Conservation (phyloP, 2,329 filamentous ascomycete species). For the Claviceps spartinae region DNA sequence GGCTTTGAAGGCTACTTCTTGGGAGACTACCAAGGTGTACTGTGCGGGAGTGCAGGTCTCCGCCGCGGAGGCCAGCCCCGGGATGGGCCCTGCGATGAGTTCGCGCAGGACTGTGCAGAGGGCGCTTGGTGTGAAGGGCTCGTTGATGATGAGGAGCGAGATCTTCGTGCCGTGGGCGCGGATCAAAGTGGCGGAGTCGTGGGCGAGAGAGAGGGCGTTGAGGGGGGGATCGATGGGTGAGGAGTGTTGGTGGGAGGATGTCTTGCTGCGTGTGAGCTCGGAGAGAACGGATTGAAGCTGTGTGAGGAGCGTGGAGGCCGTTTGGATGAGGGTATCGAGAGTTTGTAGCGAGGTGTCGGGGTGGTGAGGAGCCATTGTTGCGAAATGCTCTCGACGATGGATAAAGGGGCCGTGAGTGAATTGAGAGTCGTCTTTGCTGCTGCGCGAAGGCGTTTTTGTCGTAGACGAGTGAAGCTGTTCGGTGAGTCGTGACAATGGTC, state of each 20-base stretch:
- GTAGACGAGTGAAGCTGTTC: too few species aligned
- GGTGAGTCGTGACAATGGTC: too few species aligned
- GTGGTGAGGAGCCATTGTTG: slow-evolving; percentile 13
- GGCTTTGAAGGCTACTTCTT: slow-evolving; percentile 48
- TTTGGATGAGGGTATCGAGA: slow-evolving; percentile 26
- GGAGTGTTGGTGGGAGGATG: slow-evolving; percentile 4
- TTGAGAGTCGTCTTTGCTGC: too few species aligned
- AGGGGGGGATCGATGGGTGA: slow-evolving; percentile 15
- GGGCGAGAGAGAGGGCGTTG: slow-evolving; percentile 53
- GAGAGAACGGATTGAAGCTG: slow-evolving; percentile 30
- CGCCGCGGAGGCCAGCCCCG: slow-evolving; percentile 57
- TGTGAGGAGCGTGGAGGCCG: slow-evolving; percentile 24
- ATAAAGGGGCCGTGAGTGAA: too few species aligned
- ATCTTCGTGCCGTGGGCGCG: slow-evolving; percentile 78
- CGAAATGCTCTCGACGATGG: background rate
- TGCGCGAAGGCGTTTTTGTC: too few species aligned
- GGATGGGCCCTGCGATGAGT: slow-evolving; percentile 59
- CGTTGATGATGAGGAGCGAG: slow-evolving; percentile 72
- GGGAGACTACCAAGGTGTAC: slow-evolving; percentile 50
- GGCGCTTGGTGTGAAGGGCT: slow-evolving; percentile 73
- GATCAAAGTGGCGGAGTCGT: slow-evolving; percentile 58
- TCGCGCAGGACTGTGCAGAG: slow-evolving; percentile 57
- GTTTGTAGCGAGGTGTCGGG: slow-evolving; percentile 18
- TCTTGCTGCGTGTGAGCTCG: slow-evolving; percentile 21
- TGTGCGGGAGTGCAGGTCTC: slow-evolving; percentile 46